Evolutionary conservation across 2,329 filamentous ascomycete genomes (phyloP).

Genomic region (Pseudomassariella vexata): DNA sequence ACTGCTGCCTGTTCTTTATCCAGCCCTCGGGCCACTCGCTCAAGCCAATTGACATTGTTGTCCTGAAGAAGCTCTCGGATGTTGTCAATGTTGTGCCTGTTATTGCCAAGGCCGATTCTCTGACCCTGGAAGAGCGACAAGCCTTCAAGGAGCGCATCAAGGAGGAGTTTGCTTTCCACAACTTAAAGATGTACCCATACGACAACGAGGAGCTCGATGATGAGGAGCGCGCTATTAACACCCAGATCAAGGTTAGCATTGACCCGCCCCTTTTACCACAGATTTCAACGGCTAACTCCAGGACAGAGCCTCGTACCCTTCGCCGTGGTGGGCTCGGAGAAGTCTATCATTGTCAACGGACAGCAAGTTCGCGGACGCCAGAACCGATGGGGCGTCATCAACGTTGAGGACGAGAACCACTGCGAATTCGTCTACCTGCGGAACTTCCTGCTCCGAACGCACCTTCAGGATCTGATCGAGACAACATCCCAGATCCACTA

Average conservation of each 20-base stretch:
- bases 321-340: slow-evolving; percentile 95
- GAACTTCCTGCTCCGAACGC: slow-evolving; percentile 97
- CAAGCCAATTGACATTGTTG: slow-evolving; percentile 99
- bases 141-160: slow-evolving; percentile 99
- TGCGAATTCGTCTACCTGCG: slow-evolving; percentile 99
- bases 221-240: slow-evolving; percentile 90
- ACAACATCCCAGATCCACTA: slow-evolving; percentile 99
- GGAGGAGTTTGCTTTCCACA: slow-evolving; percentile 99
- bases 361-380: slow-evolving; percentile 96
- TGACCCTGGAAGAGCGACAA: slow-evolving; percentile 91
- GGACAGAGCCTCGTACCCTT: slow-evolving; percentile 85
- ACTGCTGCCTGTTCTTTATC: slow-evolving; percentile 99
- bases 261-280: background rate
- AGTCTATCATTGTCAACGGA: slow-evolving; percentile 94
- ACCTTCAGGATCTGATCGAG: slow-evolving; percentile 97
- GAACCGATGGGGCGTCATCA: slow-evolving; percentile 99
- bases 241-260: slow-evolving; percentile 74
- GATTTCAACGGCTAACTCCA: background rate
- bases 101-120: slow-evolving; percentile 94
- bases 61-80: slow-evolving; percentile 98
- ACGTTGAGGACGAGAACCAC: slow-evolving; percentile 98
- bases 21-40: slow-evolving; percentile 96
- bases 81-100: slow-evolving; percentile 99
- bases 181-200: slow-evolving; percentile 99
- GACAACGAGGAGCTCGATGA: slow-evolving; percentile 98